A percentile compares a stretch with the other conserved stretches of the same genome.
These are phyloP conservation scores for Ophiostoma populinum DNA, from an alignment of 2,329 filamentous ascomycete genomes.

Conservation along the genomic window DNA sequence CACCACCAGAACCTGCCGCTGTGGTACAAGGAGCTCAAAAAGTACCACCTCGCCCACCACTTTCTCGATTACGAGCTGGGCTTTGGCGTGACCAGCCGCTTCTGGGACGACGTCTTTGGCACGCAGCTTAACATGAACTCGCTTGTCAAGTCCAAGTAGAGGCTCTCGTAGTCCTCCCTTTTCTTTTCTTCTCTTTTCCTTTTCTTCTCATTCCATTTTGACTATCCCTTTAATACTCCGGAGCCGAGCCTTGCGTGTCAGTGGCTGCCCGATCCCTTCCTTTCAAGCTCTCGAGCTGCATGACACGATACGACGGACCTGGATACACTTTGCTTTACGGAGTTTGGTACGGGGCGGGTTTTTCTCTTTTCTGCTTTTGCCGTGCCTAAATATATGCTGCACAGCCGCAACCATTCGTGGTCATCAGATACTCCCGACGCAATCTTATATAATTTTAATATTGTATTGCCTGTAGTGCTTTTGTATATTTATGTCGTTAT, in stretches of 20 bases:
- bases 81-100: conserved; percentile 88
- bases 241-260: not conserved
- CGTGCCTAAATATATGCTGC: too few species aligned
- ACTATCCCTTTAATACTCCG: too few species aligned
- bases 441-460: too few species aligned
- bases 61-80: conserved; percentile 97
- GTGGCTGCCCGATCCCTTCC: not conserved
- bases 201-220: not conserved
- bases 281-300: too few species aligned
- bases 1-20: conserved; percentile 83
- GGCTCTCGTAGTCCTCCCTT: not conserved
- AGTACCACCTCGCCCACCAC: conserved; percentile 92
- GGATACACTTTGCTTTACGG: conserved; percentile 3
- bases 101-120: conserved; percentile 89
- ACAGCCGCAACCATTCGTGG: too few species aligned
- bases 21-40: conserved; percentile 88
- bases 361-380: too few species aligned
- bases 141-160: conserved; percentile 20
- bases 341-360: too few species aligned
- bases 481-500: too few species aligned
- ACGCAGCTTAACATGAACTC: conserved; percentile 47
- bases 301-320: conserved; percentile 1
- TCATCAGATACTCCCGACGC: too few species aligned
- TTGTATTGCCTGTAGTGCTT: too few species aligned
- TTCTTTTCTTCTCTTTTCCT: not conserved